Percentiles rank a stretch among this genome's conserved stretches.
Evolutionary conservation across 2,329 filamentous ascomycete genomes (phyloP).

Genomic region (Cyphellophora europaea): DNA sequence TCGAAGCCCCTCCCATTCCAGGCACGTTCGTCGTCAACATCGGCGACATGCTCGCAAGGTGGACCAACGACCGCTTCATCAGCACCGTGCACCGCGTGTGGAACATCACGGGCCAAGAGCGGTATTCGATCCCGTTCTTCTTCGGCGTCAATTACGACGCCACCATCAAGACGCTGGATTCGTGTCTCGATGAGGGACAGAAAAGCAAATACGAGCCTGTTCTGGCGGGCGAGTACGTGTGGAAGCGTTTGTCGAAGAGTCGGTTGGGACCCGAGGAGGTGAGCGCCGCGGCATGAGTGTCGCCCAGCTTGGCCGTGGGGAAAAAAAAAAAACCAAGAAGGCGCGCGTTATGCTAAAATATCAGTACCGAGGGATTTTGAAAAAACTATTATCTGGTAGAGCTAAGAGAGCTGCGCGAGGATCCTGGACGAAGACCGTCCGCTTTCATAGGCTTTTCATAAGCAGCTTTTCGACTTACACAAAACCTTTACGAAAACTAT

Average conservation of each 20-base stretch:
- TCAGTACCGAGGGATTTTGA: too few species aligned
- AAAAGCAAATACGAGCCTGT: slow-evolving; percentile 74
- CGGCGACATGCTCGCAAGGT: slow-evolving; percentile 33
- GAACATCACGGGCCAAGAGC: slow-evolving; percentile 27
- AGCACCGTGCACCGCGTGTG: slow-evolving; percentile 33
- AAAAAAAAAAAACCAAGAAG: too few species aligned
- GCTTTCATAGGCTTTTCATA: too few species aligned
- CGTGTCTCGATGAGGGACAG: slow-evolving; percentile 45
- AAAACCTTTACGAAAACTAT: too few species aligned
- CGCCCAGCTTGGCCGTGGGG: too few species aligned
- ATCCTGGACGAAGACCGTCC: too few species aligned
- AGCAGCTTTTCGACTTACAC: too few species aligned
- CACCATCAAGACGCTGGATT: slow-evolving; percentile 14
- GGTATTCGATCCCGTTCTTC: slow-evolving; percentile 35
- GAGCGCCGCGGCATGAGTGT: background rate
- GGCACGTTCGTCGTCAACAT: slow-evolving; percentile 39
- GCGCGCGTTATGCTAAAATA: too few species aligned
- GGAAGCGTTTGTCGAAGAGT: slow-evolving; percentile 50
- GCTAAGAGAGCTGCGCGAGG: too few species aligned
- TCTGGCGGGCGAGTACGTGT: slow-evolving; percentile 71
- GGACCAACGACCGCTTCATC: slow-evolving; percentile 35
- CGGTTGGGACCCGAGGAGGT: slow-evolving; percentile 3
- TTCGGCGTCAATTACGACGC: slow-evolving; percentile 18
- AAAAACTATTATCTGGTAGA: too few species aligned
- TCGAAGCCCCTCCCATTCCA: slow-evolving; percentile 31